Base-by-base conservation (phyloP, 257 asterid species). In the Voacanga thouarsii region DNA sequence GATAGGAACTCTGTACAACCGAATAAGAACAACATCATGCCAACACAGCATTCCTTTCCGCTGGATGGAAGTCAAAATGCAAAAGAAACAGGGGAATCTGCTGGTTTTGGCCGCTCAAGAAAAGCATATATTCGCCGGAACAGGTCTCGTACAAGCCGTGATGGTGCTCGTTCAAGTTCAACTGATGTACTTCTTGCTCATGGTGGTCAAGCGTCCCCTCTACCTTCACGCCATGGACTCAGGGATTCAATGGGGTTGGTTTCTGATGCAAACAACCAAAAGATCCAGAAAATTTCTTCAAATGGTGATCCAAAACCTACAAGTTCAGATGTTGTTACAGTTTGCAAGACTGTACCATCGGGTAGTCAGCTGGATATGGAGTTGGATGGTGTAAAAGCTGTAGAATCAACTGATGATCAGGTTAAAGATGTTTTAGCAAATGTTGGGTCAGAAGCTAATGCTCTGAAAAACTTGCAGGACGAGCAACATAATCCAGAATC, bases 101-200 rank as follows among this genome's bases (percentile, higher is more conserved):
- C 92, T 83, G 79, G 90, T 64, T 85, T 89, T 79, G 77, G 83
- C 56, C 72, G 88, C 77, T 93, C 94, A 12, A 90, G 83, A 82
- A 92, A 92, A 89, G 91, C 97, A 45, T 92, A 94, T 79, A 88
- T 74, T 84, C 91, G 98, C 64, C 84, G 96, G 80, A 43, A 84
- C 80, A 88, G 94, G 79, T 80, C 96, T 80, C 85, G 91, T 28
- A 86, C 90, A 67, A 94, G 81, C 84, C 94, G 90, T 33, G 96
- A 90, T 56, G 90, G 87, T 80, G 80, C 87, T 79, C 89, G 87
- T 84, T 84, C 88, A 77, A 87, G 85, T 83, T 85, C 97, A 71
- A 81, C 86, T 66, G 96, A 92, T 73, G 87, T 84, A 74, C 84
- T 85, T 81, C 85, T 84, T 70, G 80, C 90, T 71, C 88, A 77